Base-by-base conservation (phyloP, 129 eudicot species). In the Oenanthe sinensis region DNA sequence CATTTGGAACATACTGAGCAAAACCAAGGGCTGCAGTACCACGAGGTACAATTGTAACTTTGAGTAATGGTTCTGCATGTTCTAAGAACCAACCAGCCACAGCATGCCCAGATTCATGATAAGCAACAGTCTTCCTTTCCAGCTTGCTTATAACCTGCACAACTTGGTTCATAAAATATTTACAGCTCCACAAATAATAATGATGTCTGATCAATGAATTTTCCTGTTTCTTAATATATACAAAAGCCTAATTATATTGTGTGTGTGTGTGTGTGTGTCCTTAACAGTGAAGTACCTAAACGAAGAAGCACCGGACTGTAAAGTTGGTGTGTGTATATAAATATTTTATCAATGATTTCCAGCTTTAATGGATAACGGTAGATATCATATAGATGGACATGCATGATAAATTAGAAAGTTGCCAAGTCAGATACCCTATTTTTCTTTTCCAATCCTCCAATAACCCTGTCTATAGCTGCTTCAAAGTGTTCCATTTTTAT, bases 11-110 rank as follows among this genome's bases (percentile, higher is more conserved):
- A 82, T 93, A 93, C 69, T 93, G 98, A 20, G 98, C 97, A 81
- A 93, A 93, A 44, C 98, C 98, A 72, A 93, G 92, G 2, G 98
- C 98, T 50, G 98, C 95, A 62, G 98, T 89, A 14, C 98, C 97
- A 79, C 95, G 92, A 28, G 98, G 98, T 76, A 93, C 92, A 68
- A 93, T 93, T 11, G 97, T 93, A 72, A 93, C 98, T 85, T 93
- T 93, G 5, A 93, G 88, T 83, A 93, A 84, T 0, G 98, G 97
- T 70, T 93, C 98, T 4, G 98, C 98, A 79, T 91, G 92, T 78
- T 93, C 98, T 78, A 91, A 72, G 78, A 93, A 93, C 97, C 98
- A 93, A 67, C 98, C 97, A 65, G 89, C 85, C 58, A 93, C 98
- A 39, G 98, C 97, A 85, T 91, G 98, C 37, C 98, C 98, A 28